phyloP scores from a whole-genome alignment of 2,329 filamentous ascomycete genomes.

The Botrytis paeoniae region DNA sequence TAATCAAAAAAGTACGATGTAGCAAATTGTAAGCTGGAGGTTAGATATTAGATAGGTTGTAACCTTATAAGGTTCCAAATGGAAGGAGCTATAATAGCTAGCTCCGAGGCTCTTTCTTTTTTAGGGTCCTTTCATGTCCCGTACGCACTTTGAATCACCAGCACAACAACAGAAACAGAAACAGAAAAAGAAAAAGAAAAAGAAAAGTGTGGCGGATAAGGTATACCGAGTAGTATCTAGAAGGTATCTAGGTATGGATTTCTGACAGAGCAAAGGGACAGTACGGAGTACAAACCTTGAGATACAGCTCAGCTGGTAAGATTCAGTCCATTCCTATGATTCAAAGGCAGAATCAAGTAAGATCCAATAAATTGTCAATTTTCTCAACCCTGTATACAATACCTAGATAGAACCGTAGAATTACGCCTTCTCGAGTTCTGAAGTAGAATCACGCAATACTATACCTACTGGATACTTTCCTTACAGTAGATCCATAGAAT shows the following conservation, averaged over 20 bases:
- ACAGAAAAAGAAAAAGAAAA: background rate
- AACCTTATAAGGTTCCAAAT: background rate
- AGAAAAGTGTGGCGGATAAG: background rate
- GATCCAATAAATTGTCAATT: background rate
- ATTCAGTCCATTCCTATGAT: background rate
- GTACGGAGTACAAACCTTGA: background rate
- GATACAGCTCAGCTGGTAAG: background rate
- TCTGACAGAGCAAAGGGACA: background rate
- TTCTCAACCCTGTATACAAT: background rate
- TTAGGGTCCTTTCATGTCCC: background rate
- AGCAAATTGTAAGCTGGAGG: background rate
- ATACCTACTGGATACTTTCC: background rate
- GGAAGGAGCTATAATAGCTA: background rate
- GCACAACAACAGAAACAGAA: background rate
- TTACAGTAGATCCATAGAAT: background rate
- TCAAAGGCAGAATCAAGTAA: background rate
- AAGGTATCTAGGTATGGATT: background rate
- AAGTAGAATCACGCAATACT: background rate
- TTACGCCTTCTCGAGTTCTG: background rate
- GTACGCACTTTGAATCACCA: background rate
- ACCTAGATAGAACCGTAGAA: background rate
- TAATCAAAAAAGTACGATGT: background rate
- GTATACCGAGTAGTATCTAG: background rate
- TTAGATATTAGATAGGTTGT: background rate
- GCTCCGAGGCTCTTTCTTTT: conserved; percentile 5